Evolutionary conservation across 2,329 filamentous ascomycete genomes (phyloP).

Genomic region (Reticulascus tulasneorum): DNA sequence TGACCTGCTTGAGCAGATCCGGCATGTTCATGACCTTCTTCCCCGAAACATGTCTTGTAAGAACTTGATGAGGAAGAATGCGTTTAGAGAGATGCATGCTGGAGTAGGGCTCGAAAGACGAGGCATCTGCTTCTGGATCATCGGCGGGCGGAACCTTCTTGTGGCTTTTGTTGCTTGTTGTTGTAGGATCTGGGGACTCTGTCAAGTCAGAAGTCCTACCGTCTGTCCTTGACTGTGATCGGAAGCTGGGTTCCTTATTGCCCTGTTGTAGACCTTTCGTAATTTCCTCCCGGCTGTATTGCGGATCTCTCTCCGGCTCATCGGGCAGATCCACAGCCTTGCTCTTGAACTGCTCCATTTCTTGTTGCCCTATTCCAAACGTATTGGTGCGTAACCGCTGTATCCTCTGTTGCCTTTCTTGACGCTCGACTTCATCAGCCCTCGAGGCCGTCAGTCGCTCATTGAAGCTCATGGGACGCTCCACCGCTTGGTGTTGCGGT

Average conservation of each 20-base stretch:
- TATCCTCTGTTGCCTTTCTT: conserved; percentile 49
- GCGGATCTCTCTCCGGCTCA: conserved; percentile 38
- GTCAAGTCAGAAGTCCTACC: no score
- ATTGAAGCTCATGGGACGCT: conserved; percentile 64
- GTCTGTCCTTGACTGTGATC: no score
- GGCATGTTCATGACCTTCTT: conserved; percentile 78
- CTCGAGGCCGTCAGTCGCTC: conserved; percentile 76
- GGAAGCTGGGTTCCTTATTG: conserved; percentile 8
- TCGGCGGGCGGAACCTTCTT: conserved; percentile 26
- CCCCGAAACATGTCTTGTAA: conserved; percentile 72
- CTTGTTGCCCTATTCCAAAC: conserved; percentile 53
- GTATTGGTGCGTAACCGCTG: conserved; percentile 49
- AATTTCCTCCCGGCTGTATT: conserved; percentile 63
- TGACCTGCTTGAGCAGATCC: conserved; percentile 75
- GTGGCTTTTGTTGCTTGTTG: no score
- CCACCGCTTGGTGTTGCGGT: conserved; percentile 20
- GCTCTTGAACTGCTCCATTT: conserved; percentile 57
- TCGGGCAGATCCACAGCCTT: conserved; percentile 53
- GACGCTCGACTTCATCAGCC: conserved; percentile 46
- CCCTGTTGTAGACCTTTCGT: conserved; percentile 29
- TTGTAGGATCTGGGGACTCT: no score
- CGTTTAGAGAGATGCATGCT: conserved; percentile 78
- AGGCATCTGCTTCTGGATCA: conserved; percentile 43
- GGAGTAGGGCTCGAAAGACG: conserved; percentile 82
- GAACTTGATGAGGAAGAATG: conserved; percentile 73